Evolutionary conservation across 2,329 filamentous ascomycete species (phyloP).

Genomic region (Teratosphaeria gauchensis): DNA sequence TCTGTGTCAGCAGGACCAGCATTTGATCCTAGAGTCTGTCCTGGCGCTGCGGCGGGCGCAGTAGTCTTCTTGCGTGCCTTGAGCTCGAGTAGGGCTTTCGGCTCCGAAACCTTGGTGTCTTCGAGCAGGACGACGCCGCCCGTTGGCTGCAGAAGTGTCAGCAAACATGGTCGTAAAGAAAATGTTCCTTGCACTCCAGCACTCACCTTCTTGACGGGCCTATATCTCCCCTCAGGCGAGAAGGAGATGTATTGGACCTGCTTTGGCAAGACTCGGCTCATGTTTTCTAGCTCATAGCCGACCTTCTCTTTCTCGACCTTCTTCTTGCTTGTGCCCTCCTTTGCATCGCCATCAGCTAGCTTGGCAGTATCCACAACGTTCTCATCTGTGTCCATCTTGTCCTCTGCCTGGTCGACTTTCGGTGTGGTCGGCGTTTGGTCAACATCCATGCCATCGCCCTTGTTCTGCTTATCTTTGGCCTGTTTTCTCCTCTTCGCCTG

Average conservation of each 20-base stretch:
- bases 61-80: conserved; percentile 71
- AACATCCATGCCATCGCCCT: conserved; percentile 90
- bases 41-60: conserved; percentile 27
- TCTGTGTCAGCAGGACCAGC: conserved; percentile 22
- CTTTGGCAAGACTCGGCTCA: conserved; percentile 83
- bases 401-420: conserved; percentile 48
- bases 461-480: conserved; percentile 83
- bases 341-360: conserved; percentile 41
- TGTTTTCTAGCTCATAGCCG: conserved; percentile 92
- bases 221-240: conserved; percentile 70
- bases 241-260: conserved; percentile 97
- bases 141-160: conserved; percentile 54
- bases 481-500: conserved; percentile 92
- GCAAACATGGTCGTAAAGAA: neutral
- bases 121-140: conserved; percentile 87
- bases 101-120: conserved; percentile 69
- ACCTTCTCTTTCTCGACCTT: conserved; percentile 93
- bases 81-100: conserved; percentile 76
- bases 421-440: conserved; percentile 69
- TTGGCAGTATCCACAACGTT: conserved; percentile 30
- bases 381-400: conserved; percentile 74
- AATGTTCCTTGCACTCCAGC: neutral
- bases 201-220: conserved; percentile 79
- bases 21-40: conserved; percentile 5
- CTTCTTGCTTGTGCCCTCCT: conserved; percentile 63